Conservation (phyloP, 2,329 filamentous ascomycete species). For the Dactylonectria macrodidyma region DNA sequence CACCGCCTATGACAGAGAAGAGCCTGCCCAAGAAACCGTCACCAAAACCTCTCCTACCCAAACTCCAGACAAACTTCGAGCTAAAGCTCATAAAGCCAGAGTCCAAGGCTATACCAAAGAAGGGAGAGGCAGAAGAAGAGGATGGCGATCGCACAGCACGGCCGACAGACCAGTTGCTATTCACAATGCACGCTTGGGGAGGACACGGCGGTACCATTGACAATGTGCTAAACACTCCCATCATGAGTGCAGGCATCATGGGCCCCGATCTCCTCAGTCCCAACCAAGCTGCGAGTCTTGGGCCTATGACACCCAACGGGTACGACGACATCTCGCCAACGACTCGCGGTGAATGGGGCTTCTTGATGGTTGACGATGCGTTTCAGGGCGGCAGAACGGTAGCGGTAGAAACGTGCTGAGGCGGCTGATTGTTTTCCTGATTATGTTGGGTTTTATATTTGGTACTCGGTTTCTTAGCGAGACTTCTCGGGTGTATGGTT, state of each 20-base stretch:
- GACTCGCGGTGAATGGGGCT: constrained; percentile 75
- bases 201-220: constrained; percentile 57
- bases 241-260: constrained; percentile 40
- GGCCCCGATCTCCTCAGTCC: constrained; percentile 43
- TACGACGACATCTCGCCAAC: constrained; percentile 75
- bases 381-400: constrained; percentile 62
- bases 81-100: constrained; percentile 17
- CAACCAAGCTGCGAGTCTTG: constrained; percentile 49
- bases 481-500: constrained; percentile 17
- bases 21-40: constrained; percentile 38
- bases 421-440: constrained; percentile 3
- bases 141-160: constrained; percentile 57
- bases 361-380: constrained; percentile 67
- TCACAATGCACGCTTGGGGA: constrained; percentile 50
- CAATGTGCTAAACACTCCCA: constrained; percentile 55
- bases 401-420: constrained; percentile 58
- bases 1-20: constrained; percentile 35
- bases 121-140: constrained; percentile 43
- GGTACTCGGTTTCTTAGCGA: neutral
- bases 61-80: constrained; percentile 62
- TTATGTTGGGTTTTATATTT: neutral
- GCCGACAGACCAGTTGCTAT: constrained; percentile 50
- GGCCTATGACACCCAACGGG: constrained; percentile 70
- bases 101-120: constrained; percentile 8
- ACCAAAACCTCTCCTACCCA: constrained; percentile 52